phyloP scores from a whole-genome alignment of 192 early-diverging fungal species.

The Powellomyces hirtus region DNA sequence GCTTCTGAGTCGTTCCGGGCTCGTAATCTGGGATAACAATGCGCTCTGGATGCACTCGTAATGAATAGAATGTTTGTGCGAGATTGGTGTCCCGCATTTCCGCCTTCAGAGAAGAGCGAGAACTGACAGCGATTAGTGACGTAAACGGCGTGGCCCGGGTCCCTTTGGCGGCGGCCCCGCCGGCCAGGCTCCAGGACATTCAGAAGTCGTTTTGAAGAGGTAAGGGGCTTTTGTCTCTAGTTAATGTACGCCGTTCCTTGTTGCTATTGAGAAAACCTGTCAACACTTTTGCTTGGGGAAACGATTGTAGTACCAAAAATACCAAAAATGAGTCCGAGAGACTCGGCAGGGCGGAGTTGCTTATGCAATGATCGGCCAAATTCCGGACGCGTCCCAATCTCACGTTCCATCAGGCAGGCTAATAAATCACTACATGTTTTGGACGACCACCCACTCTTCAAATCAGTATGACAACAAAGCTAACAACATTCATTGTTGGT shows the following conservation, averaged over 20 bases:
- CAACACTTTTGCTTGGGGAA: too few relatives aligned
- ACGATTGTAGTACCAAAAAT: too few relatives aligned
- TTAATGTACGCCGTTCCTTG: too few relatives aligned
- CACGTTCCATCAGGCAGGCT: too few relatives aligned
- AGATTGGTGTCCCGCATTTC: slow-evolving; percentile 1
- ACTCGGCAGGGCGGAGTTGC: too few relatives aligned
- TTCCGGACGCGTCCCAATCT: too few relatives aligned
- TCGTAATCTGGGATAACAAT: slow-evolving; percentile 37
- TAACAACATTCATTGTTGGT: background rate
- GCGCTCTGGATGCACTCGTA: slow-evolving; percentile 35
- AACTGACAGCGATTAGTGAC: slow-evolving; percentile 12
- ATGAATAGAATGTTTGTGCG: background rate
- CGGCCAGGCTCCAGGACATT: background rate
- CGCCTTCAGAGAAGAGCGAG: background rate
- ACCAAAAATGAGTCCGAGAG: too few relatives aligned
- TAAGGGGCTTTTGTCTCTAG: background rate
- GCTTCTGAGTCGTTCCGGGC: slow-evolving; percentile 13
- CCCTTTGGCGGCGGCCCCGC: background rate
- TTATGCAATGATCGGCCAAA: too few relatives aligned
- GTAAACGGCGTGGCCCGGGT: slow-evolving; percentile 13
- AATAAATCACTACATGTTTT: too few relatives aligned
- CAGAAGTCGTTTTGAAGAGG: background rate
- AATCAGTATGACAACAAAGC: background rate
- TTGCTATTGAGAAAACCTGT: too few relatives aligned
- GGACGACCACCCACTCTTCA: too few relatives aligned